These are phyloP conservation scores for Psilocybe sp. DNA, from an alignment of 768 basidiomycete genomes.

Conservation along the genomic window DNA sequence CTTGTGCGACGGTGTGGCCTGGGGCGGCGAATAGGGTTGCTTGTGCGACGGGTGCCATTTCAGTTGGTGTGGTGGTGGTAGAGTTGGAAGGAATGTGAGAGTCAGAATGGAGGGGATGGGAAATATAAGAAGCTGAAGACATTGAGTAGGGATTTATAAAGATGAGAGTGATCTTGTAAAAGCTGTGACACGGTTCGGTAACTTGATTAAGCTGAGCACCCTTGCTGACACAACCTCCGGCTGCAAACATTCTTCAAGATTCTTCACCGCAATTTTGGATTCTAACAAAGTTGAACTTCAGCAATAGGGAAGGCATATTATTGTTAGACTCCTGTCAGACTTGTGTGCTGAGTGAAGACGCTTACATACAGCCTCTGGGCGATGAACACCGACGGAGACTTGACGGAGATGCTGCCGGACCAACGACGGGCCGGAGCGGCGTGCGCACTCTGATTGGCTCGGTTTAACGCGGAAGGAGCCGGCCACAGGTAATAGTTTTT, in stretches of 20 bases:
- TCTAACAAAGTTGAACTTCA: background rate
- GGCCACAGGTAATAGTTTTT: constrained; percentile 26
- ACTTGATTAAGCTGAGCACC: constrained; percentile 12
- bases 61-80: no score
- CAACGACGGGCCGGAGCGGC: constrained; percentile 13
- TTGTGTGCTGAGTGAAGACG: no score
- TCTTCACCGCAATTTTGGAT: background rate
- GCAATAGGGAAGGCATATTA: background rate
- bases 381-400: no score
- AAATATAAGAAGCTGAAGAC: constrained; percentile 10
- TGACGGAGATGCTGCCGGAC: background rate
- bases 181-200: constrained; percentile 18
- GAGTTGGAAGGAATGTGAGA: constrained; percentile 1
- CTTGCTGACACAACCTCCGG: constrained; percentile 8
- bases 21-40: constrained; percentile 7
- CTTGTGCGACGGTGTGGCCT: constrained; percentile 13
- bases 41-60: constrained; percentile 28
- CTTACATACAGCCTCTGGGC: no score
- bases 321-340: no score
- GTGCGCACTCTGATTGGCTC: constrained; percentile 34
- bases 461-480: constrained; percentile 36
- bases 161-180: constrained; percentile 19
- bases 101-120: constrained; percentile 9
- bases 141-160: constrained; percentile 20
- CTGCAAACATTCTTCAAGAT: no score